Evolutionary conservation across 208 protist genomes (phyloP).

Genomic region (Crithidia bombi): DNA sequence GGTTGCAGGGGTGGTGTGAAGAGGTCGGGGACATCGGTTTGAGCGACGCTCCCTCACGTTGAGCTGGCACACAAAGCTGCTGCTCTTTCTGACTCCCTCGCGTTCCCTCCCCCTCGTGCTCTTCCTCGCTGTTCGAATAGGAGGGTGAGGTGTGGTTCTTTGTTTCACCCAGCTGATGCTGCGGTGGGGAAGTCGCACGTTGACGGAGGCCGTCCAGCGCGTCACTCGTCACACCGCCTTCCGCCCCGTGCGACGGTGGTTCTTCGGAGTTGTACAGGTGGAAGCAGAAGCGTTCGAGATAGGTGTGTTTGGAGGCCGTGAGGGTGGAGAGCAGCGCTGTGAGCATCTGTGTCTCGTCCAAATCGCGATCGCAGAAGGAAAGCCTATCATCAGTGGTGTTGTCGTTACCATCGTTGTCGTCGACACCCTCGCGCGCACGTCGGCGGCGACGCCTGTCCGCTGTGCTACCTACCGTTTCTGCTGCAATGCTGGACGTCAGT

Average conservation of each 20-base stretch:
- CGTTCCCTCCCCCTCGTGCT: background rate
- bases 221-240: background rate
- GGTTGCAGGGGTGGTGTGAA: background rate
- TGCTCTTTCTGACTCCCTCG: background rate
- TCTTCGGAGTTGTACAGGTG: constrained; percentile 44
- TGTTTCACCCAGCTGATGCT: too few relatives aligned
- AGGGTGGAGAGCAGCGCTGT: constrained; percentile 27
- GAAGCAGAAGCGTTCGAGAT: constrained; percentile 55
- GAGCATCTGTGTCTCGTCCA: constrained; percentile 24
- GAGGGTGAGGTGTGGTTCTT: background rate
- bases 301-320: constrained; percentile 30
- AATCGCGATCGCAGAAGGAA: too few relatives aligned
- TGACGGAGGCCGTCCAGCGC: too few relatives aligned
- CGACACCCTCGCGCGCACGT: constrained; percentile 1
- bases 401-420: background rate
- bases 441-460: too few relatives aligned
- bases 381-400: too few relatives aligned
- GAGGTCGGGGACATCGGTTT: background rate
- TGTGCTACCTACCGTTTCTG: too few relatives aligned
- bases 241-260: background rate
- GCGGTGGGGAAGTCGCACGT: too few relatives aligned
- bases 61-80: background rate
- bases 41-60: background rate
- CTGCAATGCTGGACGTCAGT: background rate
- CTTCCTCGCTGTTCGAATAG: too few relatives aligned